These are phyloP conservation scores for Hyphodiscus hymeniophilus DNA, from an alignment of 495 filamentous ascomycete species.

Conservation along the genomic window DNA sequence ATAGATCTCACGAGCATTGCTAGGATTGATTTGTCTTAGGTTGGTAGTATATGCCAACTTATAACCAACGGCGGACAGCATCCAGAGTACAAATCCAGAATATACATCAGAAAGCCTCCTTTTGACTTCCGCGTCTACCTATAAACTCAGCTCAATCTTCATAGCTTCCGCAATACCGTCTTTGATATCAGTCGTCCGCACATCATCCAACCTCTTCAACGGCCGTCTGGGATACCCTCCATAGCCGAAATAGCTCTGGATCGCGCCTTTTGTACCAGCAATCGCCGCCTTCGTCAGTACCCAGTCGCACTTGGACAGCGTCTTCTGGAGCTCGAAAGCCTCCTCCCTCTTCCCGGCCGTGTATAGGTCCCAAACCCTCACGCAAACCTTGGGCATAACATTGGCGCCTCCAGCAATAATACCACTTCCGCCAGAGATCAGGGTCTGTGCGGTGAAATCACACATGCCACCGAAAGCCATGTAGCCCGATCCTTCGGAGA, in stretches of 20 bases:
- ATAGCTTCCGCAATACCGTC: constrained; percentile 65
- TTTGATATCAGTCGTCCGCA: constrained; percentile 52
- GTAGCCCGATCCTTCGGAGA: constrained; percentile 57
- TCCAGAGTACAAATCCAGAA: no score
- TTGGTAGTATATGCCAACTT: no score
- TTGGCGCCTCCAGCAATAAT: constrained; percentile 86
- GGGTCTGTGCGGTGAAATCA: constrained; percentile 78
- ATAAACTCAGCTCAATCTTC: constrained; percentile 43
- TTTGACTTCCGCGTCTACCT: not conserved
- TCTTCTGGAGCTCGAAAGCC: constrained; percentile 63
- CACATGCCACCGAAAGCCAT: constrained; percentile 86
- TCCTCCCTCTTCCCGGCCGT: constrained; percentile 62
- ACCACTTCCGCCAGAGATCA: constrained; percentile 70
- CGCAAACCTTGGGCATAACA: constrained; percentile 74
- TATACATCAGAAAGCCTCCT: not conserved
- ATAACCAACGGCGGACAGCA: no score
- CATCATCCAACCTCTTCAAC: constrained; percentile 57
- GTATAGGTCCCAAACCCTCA: constrained; percentile 75
- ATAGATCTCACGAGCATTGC: no score
- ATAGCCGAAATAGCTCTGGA: constrained; percentile 79
- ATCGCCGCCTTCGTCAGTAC: constrained; percentile 79
- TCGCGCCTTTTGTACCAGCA: constrained; percentile 77
- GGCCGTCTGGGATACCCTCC: constrained; percentile 71
- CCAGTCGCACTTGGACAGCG: constrained; percentile 73
- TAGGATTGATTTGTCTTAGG: no score